These are phyloP conservation scores for Typha latifolia DNA, from an alignment of 176 grass and related monocot genomes.

Conservation along the genomic window DNA sequence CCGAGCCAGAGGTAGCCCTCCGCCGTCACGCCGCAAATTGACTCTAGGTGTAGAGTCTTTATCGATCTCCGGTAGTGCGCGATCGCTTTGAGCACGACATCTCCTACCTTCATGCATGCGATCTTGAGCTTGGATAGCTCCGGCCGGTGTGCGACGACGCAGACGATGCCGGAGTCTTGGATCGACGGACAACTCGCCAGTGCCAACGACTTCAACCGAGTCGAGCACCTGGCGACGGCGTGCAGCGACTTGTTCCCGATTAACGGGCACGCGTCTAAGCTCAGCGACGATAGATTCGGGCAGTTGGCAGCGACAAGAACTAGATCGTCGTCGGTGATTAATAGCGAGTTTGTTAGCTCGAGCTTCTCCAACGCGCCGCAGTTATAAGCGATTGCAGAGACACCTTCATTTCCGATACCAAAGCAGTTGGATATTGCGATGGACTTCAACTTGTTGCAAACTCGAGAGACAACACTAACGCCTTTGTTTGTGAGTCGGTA, in stretches of 20 bases:
- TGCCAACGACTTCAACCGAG: neutral
- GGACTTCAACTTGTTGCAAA: neutral
- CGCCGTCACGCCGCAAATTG: neutral
- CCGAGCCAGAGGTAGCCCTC: slow-evolving; percentile 6
- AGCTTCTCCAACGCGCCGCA: neutral
- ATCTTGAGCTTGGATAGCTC: neutral
- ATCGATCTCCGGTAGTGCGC: neutral
- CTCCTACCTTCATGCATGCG: neutral
- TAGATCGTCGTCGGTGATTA: slow-evolving; percentile 3
- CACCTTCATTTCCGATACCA: neutral
- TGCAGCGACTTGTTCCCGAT: neutral
- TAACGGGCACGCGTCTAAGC: neutral
- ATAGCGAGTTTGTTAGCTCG: neutral
- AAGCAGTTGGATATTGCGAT: neutral
- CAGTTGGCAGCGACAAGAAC: neutral
- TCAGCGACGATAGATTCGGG: neutral
- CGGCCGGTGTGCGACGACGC: neutral
- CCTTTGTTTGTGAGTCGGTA: neutral
- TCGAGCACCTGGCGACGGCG: neutral
- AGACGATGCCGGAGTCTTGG: neutral
- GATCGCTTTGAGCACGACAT: neutral
- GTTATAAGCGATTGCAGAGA: neutral
- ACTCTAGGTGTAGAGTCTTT: neutral
- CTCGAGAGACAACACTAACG: neutral
- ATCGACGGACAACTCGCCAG: neutral